Evolutionary conservation across 495 filamentous ascomycete genomes (phyloP), one percentile per base, ranked within the genome.

Genomic region (Penicillium atrosanguineum): DNA sequence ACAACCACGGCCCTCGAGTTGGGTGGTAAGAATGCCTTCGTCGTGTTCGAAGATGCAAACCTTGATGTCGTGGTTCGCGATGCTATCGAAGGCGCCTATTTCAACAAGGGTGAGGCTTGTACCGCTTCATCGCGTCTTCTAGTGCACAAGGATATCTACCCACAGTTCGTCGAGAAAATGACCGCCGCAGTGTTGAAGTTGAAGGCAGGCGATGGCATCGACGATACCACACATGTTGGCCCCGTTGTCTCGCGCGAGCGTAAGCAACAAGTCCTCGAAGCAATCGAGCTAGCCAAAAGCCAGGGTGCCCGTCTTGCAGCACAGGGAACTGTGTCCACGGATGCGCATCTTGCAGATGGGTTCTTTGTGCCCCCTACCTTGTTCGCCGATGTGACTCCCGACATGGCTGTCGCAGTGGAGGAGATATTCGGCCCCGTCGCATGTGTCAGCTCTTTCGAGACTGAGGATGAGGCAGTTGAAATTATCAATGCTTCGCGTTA

Each of bases 401-500:
- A 67, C 53, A 83, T 82, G 75, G 61, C 62, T 34, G 79, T 86
- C 49, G 71, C 73, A 8, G 70, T 68, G 20, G 81, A 87, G 47
- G 85, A 87, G 61, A 83, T 87, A 38, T 87, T 87, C 59, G 83
- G 85, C 1, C 84, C 84, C 0, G 84, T 87, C 28, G 79, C 85
- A 62, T 68, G 72, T 44, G 77, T 86, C 42, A 66, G 81, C 25
- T 56, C 75, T 12, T 87, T 84, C 61, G 60, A 71, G 12, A 69
- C 65, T 16, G 79, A 85, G 45, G 77, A 80, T 50, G 82, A 87
- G 63, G 85, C 84, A 12, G 56, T 91, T 21, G 54, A 58, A 40
- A 70, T 87, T 29, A 86, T 87, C 20, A 91, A 91, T 68, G 77
- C 85, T 57, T 87, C 86, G 28, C 74, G 82, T 52, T 83, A 89